Evolutionary conservation across 345 rosid species (phyloP).

Genomic region (Lagerstroemia speciosa): DNA sequence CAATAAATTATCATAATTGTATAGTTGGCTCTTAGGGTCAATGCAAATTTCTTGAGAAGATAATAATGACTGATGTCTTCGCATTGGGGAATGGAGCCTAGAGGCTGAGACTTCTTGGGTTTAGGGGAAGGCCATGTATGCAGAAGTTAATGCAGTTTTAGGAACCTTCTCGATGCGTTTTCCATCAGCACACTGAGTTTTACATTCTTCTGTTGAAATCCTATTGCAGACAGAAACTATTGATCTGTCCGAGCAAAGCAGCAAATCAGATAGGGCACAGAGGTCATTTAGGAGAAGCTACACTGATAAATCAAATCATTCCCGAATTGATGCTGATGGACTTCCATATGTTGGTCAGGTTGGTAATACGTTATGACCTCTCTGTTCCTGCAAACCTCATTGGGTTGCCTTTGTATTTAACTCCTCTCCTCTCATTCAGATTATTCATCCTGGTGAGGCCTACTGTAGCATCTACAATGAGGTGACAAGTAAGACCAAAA

Average conservation of each 20-base stretch:
- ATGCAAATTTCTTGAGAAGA: neutral
- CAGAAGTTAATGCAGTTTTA: neutral
- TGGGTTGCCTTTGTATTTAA: conserved; percentile 1
- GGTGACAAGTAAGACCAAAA: conserved; percentile 30
- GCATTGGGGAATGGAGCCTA: neutral
- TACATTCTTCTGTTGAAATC: neutral
- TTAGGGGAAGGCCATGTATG: neutral
- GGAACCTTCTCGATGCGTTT: neutral
- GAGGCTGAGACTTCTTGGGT: neutral
- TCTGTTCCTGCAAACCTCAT: neutral
- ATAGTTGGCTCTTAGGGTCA: neutral
- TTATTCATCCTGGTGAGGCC: conserved; percentile 54
- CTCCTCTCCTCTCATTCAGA: conserved; percentile 31
- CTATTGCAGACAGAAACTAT: conserved; percentile 73
- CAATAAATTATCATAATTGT: neutral
- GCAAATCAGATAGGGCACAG: conserved; percentile 33
- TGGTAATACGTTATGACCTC: conserved; percentile 5
- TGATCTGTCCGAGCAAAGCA: conserved; percentile 53
- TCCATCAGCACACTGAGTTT: neutral
- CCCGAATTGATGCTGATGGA: conserved; percentile 76
- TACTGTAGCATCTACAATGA: conserved; percentile 61
- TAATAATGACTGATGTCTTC: neutral
- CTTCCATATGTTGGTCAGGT: conserved; percentile 97
- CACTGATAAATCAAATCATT: conserved; percentile 35
- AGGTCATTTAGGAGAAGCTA: conserved; percentile 51